These are phyloP conservation scores for Curvularia sp. DNA, from an alignment of 2,329 filamentous ascomycete species.

Conservation along the genomic window DNA sequence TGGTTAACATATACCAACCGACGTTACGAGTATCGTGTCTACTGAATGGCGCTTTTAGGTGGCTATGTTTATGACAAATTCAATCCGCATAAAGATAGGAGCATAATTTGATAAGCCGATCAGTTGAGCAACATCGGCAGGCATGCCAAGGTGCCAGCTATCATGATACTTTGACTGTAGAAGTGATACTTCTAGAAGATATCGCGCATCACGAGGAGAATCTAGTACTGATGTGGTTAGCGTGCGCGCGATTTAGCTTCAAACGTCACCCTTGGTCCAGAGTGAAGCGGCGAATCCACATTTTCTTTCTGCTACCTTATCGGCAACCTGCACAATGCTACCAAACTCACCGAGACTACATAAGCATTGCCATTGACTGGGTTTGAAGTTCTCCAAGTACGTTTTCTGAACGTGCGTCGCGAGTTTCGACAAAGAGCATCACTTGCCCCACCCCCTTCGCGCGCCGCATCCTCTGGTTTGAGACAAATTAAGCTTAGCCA, in stretches of 20 bases:
- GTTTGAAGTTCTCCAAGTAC: not conserved
- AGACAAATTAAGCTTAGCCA: slow-evolving; percentile 13
- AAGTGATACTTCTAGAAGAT: not conserved
- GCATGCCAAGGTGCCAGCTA: not conserved
- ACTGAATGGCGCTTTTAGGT: not conserved
- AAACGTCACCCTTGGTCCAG: slow-evolving; percentile 14
- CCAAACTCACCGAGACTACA: slow-evolving; percentile 8
- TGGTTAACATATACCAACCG: not conserved
- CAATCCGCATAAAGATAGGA: not conserved
- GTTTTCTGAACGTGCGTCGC: slow-evolving; percentile 1
- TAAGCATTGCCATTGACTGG: not conserved
- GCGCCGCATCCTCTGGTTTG: slow-evolving; percentile 6
- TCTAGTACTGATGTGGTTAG: slow-evolving; percentile 22
- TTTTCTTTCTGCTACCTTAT: slow-evolving; percentile 23
- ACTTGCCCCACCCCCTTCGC: slow-evolving; percentile 11
- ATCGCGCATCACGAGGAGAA: not conserved
- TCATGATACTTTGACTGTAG: slow-evolving; percentile 1
- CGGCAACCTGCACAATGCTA: slow-evolving; percentile 8
- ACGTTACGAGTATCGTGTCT: not conserved
- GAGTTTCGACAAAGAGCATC: slow-evolving; percentile 5
- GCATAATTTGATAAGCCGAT: not conserved
- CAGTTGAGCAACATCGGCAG: not conserved
- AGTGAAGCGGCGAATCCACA: slow-evolving; percentile 8
- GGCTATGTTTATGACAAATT: not conserved
- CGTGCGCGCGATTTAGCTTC: slow-evolving; percentile 11